Conservation (phyloP, 192 early-diverging fungal species). For the Phlyctochytrium bullatum region DNA sequence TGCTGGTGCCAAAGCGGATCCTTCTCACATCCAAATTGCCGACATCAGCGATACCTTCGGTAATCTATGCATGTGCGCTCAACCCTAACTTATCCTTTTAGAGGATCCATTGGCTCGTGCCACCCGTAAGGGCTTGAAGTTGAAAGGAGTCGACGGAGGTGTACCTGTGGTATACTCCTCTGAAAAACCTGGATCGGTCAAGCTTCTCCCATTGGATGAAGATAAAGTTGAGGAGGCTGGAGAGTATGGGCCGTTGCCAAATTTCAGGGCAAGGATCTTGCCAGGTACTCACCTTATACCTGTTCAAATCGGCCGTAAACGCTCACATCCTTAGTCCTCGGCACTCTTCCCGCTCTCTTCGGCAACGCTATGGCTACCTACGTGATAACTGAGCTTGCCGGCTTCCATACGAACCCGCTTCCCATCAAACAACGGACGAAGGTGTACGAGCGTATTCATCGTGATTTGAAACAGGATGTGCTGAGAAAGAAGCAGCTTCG, state of each 20-base stretch:
- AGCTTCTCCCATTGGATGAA: conserved; percentile 87
- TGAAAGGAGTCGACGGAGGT: conserved; percentile 69
- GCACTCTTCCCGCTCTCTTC: conserved; percentile 93
- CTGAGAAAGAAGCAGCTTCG: conserved; percentile 28
- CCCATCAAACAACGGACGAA: conserved; percentile 59
- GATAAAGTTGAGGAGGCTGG: conserved; percentile 76
- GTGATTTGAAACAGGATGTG: conserved; percentile 67
- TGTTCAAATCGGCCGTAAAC: neutral
- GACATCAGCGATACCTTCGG: conserved; percentile 91
- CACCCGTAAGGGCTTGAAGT: conserved; percentile 73
- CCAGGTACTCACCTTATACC: conserved; percentile 1
- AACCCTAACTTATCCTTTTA: conserved; percentile 16
- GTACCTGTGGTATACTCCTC: conserved; percentile 93
- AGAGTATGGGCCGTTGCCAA: conserved; percentile 88
- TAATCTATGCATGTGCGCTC: conserved; percentile 28
- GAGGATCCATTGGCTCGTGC: conserved; percentile 92
- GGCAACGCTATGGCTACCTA: conserved; percentile 89
- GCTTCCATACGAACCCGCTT: conserved; percentile 39
- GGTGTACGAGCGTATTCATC: conserved; percentile 69
- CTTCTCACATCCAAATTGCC: conserved; percentile 93
- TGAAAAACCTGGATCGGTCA: conserved; percentile 90
- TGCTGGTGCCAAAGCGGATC: conserved; percentile 94
- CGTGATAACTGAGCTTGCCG: conserved; percentile 60
- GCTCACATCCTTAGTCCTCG: conserved; percentile 43
- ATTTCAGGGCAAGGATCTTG: conserved; percentile 62